Conservation (phyloP, 1,139 yeast species). For the Suhomyces maxii region DNA sequence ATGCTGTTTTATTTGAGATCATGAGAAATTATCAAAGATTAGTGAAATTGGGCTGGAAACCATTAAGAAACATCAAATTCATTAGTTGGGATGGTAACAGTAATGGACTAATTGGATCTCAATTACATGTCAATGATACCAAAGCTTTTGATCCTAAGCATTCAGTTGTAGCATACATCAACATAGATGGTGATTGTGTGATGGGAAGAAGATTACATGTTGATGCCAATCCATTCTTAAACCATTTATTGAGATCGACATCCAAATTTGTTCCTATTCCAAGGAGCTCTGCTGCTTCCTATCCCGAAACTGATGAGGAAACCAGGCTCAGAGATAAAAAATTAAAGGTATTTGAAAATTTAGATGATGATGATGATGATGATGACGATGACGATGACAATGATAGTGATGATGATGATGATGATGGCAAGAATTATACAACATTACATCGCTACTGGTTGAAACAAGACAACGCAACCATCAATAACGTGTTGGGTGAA, state of each 20-base stretch:
- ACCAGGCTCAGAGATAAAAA: background rate
- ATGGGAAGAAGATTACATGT: slow-evolving; percentile 41
- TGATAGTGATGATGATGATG: slow-evolving; percentile 19
- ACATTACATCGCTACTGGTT: slow-evolving; percentile 41
- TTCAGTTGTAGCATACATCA: slow-evolving; percentile 38
- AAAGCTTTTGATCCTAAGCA: slow-evolving; percentile 21
- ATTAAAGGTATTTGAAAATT: background rate
- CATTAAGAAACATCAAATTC: slow-evolving; percentile 42
- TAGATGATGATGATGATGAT: slow-evolving; percentile 1
- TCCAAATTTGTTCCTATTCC: slow-evolving; percentile 41
- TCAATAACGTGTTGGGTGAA: slow-evolving; percentile 35
- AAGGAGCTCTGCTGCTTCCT: slow-evolving; percentile 17
- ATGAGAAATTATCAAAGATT: slow-evolving; percentile 40
- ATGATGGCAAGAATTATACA: slow-evolving; percentile 25
- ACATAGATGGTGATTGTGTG: slow-evolving; percentile 43
- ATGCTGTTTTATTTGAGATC: slow-evolving; percentile 42
- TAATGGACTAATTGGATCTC: slow-evolving; percentile 37
- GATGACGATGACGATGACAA: slow-evolving; percentile 10
- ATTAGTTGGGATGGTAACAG: slow-evolving; percentile 47
- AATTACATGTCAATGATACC: slow-evolving; percentile 24
- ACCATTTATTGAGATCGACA: slow-evolving; percentile 32
- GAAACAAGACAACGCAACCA: slow-evolving; percentile 32
- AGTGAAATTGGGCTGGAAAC: slow-evolving; percentile 43
- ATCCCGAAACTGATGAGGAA: slow-evolving; percentile 6
- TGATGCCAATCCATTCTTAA: slow-evolving; percentile 38